Percentiles rank a stretch among this genome's conserved stretches.
These are phyloP conservation scores for Pleurotus platypus DNA, from an alignment of 768 basidiomycete genomes.

Conservation along the genomic window DNA sequence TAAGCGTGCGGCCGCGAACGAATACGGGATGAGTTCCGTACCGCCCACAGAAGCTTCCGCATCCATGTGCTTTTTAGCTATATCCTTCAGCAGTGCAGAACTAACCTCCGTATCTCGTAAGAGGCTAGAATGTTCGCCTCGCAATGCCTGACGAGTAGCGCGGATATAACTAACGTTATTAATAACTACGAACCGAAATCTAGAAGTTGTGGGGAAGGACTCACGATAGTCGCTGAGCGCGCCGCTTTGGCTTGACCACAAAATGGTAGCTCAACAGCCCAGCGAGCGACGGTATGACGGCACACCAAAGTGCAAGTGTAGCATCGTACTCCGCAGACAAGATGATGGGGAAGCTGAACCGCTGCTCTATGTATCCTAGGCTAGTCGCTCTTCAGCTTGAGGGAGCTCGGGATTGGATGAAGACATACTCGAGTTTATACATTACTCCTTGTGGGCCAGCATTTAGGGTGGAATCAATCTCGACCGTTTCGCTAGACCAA, in stretches of 20 bases:
- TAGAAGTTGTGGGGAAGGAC: constrained; percentile 16
- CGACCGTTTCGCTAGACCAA: constrained; percentile 44
- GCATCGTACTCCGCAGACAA: constrained; percentile 48
- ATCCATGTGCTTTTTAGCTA: constrained; percentile 59
- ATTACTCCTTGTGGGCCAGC: constrained; percentile 45
- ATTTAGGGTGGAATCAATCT: constrained; percentile 41
- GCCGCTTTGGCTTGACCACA: constrained; percentile 52
- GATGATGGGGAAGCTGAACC: constrained; percentile 52
- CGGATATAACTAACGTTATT: constrained; percentile 55
- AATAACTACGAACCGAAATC: constrained; percentile 5
- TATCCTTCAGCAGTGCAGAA: constrained; percentile 59
- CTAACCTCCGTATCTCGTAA: constrained; percentile 64
- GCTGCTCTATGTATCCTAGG: constrained; percentile 53
- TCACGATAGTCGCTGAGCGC: constrained; percentile 50
- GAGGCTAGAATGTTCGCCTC: constrained; percentile 56
- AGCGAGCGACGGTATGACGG: constrained; percentile 53
- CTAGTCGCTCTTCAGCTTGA: constrained; percentile 29
- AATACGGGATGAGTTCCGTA: constrained; percentile 21
- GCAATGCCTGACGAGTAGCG: constrained; percentile 57
- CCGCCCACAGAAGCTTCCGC: constrained; percentile 68
- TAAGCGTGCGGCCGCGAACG: background rate
- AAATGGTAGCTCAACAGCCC: constrained; percentile 54
- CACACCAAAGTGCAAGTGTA: constrained; percentile 44
- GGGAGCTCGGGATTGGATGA: constrained; percentile 7
- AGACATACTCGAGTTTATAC: constrained; percentile 54